These are phyloP conservation scores for Suillus alpinus DNA, from an alignment of 768 basidiomycete species.

Conservation along the genomic window DNA sequence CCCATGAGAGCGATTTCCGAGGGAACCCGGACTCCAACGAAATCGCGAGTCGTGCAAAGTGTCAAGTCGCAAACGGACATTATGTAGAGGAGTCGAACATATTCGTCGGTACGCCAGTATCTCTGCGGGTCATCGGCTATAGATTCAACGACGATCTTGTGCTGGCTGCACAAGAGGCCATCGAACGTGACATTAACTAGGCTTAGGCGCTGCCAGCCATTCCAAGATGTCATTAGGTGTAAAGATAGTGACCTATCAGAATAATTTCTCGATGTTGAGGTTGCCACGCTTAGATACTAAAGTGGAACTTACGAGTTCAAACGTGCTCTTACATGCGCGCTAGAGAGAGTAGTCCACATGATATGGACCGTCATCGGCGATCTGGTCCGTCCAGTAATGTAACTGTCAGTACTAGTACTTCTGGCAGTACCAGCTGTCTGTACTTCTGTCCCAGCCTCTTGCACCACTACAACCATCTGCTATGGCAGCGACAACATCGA, in stretches of 20 bases:
- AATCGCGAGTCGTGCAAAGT: not conserved
- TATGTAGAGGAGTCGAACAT: not conserved
- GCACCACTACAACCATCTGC: not conserved
- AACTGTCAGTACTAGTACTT: not conserved
- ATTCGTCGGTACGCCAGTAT: not conserved
- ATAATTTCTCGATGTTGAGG: not conserved
- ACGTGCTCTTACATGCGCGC: not conserved
- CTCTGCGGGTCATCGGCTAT: not conserved
- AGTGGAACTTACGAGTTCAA: not conserved
- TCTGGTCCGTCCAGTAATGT: not conserved
- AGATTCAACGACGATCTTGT: not conserved
- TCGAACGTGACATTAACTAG: not conserved
- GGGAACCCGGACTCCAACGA: not conserved
- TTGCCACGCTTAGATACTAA: not conserved
- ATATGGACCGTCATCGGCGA: not conserved
- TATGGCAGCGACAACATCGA: constrained; percentile 32
- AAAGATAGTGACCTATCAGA: constrained; percentile 8
- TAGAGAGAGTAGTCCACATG: constrained; percentile 7
- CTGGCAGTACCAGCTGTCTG: not conserved
- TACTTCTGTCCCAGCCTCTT: not conserved
- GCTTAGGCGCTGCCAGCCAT: not conserved
- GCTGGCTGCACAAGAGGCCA: not conserved
- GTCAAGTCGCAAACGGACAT: not conserved
- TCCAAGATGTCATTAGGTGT: not conserved
- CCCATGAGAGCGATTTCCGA: not conserved